Conservation (phyloP, 2,329 filamentous ascomycete species). For the Aspergillus pseudonomiae region DNA sequence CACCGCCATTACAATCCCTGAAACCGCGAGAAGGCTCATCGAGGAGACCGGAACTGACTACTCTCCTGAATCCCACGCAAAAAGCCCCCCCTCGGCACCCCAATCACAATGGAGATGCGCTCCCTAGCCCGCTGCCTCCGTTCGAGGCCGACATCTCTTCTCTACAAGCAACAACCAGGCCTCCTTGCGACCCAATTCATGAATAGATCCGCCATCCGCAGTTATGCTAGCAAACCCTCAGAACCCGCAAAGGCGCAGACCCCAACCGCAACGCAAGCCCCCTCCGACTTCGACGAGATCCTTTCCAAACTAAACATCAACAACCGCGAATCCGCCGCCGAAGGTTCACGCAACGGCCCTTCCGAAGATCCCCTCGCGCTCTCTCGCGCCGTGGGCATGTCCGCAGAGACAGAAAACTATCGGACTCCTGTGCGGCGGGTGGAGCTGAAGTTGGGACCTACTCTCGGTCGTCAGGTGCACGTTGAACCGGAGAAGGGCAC, state of each 20-base stretch:
- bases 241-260: constrained; percentile 9
- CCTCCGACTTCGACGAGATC: constrained; percentile 35
- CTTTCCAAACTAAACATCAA: constrained; percentile 36
- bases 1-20: background rate
- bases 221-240: constrained; percentile 11
- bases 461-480: constrained; percentile 38
- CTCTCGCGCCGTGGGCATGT: constrained; percentile 25
- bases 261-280: background rate
- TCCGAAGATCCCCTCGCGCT: constrained; percentile 21
- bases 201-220: constrained; percentile 8
- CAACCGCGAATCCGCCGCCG: constrained; percentile 7
- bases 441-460: constrained; percentile 41
- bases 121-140: constrained; percentile 36
- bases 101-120: constrained; percentile 36
- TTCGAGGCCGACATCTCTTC: constrained; percentile 32
- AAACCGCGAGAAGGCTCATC: background rate
- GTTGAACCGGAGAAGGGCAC: constrained; percentile 38
- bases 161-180: constrained; percentile 18
- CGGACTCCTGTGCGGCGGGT: constrained; percentile 27
- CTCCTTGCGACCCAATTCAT: constrained; percentile 19
- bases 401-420: constrained; percentile 22
- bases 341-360: constrained; percentile 7
- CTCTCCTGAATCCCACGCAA: background rate
- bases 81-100: background rate
- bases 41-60: background rate